Base-by-base conservation (phyloP, 139 green algal species). In the Chlamydomonas incerta region DNA sequence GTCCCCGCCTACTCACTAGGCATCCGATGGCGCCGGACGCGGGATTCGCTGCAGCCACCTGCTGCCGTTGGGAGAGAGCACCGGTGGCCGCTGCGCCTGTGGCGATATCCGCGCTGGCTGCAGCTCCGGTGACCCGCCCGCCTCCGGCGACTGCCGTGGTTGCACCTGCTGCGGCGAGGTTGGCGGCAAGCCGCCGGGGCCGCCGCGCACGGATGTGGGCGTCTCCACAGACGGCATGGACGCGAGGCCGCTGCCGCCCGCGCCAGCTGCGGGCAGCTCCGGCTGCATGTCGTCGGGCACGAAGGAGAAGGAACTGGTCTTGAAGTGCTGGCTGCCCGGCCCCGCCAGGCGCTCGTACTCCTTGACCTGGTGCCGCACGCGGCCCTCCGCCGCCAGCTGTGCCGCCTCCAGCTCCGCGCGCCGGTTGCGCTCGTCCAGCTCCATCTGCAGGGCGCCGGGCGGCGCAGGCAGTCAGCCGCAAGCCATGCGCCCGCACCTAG, bases 351-450 rank as follows among this genome's bases (percentile, higher is more conserved):
- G 84, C 84, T 88, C 84, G 33, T 81, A 88, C 46, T 88, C 62
- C 28, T 57, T 23, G 58, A 89, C 86, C 86, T 87, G 79, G 60
- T 74, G 47, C 63, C 73, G 83, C 31, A 89, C 86, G 18, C 79
- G 69, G 6, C 86, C 73, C 6, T 74, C 23, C 0, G 68, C 69
- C 6, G 47, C 63, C 3, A 80, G 47, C 10, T 74, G 33, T 0
- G 68, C 60, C 6, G 47, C 63, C 3, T 83, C 62, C 10, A 9
- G 29, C 68, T 17, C 23, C 31, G 41, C 46, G 21, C 69, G 80
- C 79, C n/a, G 65, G 47, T 52, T 66, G 31, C 79, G n/a, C 50
- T 85, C 67, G 28, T 76, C 80, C 21, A 77, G 47, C 13, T 58
- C 28, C 21, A 33, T 67, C 66, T 85, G 47, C 21, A 33, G 26